Evolutionary conservation across 306 rosid genomes (phyloP), one percentile per base, ranked within the genome.

Genomic region (Leucaena leucocephala): DNA sequence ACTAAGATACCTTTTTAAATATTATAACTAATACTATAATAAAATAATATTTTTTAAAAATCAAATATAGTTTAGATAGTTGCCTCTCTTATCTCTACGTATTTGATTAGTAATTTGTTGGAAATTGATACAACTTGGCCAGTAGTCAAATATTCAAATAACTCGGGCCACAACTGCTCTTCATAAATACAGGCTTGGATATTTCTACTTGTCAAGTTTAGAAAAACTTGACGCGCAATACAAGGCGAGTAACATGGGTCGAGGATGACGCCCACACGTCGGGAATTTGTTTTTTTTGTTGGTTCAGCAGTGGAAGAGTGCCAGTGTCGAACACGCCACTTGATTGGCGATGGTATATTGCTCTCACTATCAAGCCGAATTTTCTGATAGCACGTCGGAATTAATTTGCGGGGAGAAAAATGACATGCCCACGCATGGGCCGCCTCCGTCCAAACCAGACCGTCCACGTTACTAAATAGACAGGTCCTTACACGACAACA

Each of bases 221-320:
- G 43, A 8, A n/a, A 19, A 13, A 5, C 5, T 62, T 35, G 7
- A 59, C 65, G 74, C 52, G 33, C 75, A 42, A 3, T 6, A 19
- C 22, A 5, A 49, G 66, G 40, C 75, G 17, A 45, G 27, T 35
- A 44, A 54, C 58, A 66, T 73, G 72, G 76, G 2, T 61, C 80
- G 27, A 34, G 7, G 36, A 66, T 21, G 7, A 73, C 72, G 59
- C 67, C 54, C 8, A 35, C 16, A 16, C 8, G 52, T 21, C 65
- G 65, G 42, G 36, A n/a, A n/a, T n/a, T n/a, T n/a, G n/a, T n/a
- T n/a, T n/a, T n/a, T n/a, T n/a, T n/a, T n/a, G n/a, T n/a, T n/a
- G n/a, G n/a, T n/a, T n/a, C n/a, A n/a, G n/a, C n/a, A n/a, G n/a
- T n/a, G n/a, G n/a, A n/a, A n/a, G n/a, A n/a, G n/a, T n/a, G n/a